Conservation (phyloP, 2,329 filamentous ascomycete genomes). For the Rhynchosporium secalis region DNA sequence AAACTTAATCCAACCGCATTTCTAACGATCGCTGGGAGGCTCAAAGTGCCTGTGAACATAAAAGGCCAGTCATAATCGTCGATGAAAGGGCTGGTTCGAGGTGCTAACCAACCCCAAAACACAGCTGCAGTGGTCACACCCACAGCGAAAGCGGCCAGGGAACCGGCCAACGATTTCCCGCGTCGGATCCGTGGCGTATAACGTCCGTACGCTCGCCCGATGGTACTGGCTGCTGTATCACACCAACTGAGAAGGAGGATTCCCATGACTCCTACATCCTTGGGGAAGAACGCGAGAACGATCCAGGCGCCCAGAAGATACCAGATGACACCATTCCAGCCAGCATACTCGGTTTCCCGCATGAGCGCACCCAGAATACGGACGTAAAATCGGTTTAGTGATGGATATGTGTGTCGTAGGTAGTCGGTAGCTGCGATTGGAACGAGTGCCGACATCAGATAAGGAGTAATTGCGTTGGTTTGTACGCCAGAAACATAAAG, state of each 20-base stretch:
- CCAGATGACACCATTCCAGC: constrained; percentile 96
- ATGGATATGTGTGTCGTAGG: constrained; percentile 76
- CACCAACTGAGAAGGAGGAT: constrained; percentile 95
- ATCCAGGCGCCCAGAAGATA: constrained; percentile 90
- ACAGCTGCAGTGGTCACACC: constrained; percentile 79
- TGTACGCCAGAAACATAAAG: constrained; percentile 82
- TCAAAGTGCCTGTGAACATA: constrained; percentile 77
- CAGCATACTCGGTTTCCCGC: constrained; percentile 91
- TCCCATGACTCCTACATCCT: constrained; percentile 87
- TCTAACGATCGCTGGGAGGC: constrained; percentile 62
- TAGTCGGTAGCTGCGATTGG: constrained; percentile 83
- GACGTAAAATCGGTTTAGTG: constrained; percentile 87
- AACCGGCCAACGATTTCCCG: constrained; percentile 91
- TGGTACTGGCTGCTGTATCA: constrained; percentile 93
- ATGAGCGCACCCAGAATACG: constrained; percentile 83
- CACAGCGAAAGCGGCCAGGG: constrained; percentile 76
- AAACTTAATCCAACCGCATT: constrained; percentile 61
- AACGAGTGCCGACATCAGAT: constrained; percentile 75
- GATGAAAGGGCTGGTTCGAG: constrained; percentile 63
- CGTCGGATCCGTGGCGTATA: constrained; percentile 83
- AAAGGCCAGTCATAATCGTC: constrained; percentile 70
- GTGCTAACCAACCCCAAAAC: constrained; percentile 88
- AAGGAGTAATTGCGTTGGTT: constrained; percentile 75
- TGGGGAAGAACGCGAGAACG: constrained; percentile 83
- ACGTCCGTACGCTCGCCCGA: constrained; percentile 84